Conservation (phyloP, 805 yeast genomes). For the Ogataea paraovalis region DNA sequence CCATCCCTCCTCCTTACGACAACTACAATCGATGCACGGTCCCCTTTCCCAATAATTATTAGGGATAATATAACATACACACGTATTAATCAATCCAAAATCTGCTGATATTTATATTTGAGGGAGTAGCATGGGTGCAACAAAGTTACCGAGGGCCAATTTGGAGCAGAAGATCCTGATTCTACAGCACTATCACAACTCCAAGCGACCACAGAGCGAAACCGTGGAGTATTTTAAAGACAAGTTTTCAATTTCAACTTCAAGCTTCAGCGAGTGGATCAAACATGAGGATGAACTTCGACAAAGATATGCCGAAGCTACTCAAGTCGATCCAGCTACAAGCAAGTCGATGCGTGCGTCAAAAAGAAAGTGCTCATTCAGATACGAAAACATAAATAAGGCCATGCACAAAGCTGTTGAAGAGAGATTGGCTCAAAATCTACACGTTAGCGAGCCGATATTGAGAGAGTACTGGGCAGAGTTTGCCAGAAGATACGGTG, state of each 20-base stretch:
- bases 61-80: too few relatives aligned
- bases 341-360: constrained; percentile 27
- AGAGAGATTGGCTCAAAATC: constrained; percentile 37
- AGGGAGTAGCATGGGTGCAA: constrained; percentile 3
- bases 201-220: constrained; percentile 52
- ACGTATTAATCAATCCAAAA: too few relatives aligned
- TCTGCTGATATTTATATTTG: too few relatives aligned
- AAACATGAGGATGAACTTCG: constrained; percentile 49
- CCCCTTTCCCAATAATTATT: too few relatives aligned
- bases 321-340: constrained; percentile 18
- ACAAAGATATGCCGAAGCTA: constrained; percentile 37
- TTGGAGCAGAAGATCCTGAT: constrained; percentile 56
- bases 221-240: constrained; percentile 51
- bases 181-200: constrained; percentile 45
- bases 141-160: constrained; percentile 45
- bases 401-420: constrained; percentile 56
- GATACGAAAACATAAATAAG: constrained; percentile 53
- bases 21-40: background rate
- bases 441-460: constrained; percentile 51
- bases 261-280: constrained; percentile 59
- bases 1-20: background rate
- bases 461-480: constrained; percentile 54
- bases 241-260: constrained; percentile 52
- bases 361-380: constrained; percentile 46
- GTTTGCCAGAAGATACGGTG: constrained; percentile 53